Conservation (phyloP, 164 flowering plant genomes). For the Stephania cephalantha region DNA sequence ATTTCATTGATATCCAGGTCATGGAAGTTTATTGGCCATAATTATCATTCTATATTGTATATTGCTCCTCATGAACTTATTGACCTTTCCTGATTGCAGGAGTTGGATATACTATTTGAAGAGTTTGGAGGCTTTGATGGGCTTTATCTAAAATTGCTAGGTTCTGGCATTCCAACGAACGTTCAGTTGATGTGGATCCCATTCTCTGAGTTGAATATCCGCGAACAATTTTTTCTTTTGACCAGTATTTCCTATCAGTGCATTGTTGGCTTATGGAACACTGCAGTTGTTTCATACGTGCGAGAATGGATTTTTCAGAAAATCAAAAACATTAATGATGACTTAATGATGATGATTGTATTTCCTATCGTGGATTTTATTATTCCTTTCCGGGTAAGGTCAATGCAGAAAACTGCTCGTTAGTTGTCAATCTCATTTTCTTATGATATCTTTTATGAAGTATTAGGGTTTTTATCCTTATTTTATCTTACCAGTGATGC, state of each 20-base stretch:
- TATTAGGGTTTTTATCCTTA: not conserved
- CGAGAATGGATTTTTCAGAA: constrained; percentile 39
- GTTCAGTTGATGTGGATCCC: constrained; percentile 94
- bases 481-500: not conserved
- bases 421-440: not conserved
- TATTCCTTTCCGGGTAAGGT: constrained; percentile 61
- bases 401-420: not conserved
- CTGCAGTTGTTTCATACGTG: constrained; percentile 29
- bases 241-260: constrained; percentile 38
- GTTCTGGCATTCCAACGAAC: constrained; percentile 69
- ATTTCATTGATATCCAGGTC: constrained; percentile 70
- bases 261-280: constrained; percentile 54
- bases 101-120: constrained; percentile 71
- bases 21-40: not conserved
- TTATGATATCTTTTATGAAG: not conserved
- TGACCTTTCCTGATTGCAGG: constrained; percentile 38
- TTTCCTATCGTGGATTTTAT: constrained; percentile 64
- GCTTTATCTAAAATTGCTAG: constrained; percentile 73
- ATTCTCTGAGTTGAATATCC: constrained; percentile 66
- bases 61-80: not conserved
- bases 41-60: not conserved
- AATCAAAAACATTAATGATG: constrained; percentile 49
- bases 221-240: constrained; percentile 54
- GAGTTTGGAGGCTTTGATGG: constrained; percentile 91
- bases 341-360: constrained; percentile 55